Evolutionary conservation across 2,329 filamentous ascomycete species (phyloP).

Genomic region (Rhynchosporium secalis): DNA sequence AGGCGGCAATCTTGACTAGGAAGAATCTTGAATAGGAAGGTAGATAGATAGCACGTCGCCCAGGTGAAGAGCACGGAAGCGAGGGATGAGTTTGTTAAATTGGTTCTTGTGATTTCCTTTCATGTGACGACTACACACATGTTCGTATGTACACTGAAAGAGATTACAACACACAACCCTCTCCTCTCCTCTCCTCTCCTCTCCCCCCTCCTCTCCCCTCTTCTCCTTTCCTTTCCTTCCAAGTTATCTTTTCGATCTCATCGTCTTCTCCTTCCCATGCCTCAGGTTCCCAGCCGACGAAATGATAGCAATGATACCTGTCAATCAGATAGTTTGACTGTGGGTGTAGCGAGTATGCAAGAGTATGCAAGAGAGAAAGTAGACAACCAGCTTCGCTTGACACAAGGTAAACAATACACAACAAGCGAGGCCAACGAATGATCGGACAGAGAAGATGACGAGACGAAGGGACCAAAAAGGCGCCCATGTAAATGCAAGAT

Average conservation of each 20-base stretch:
- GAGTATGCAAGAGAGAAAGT: conserved; percentile 4
- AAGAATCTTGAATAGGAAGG: not conserved
- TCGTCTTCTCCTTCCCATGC: not conserved
- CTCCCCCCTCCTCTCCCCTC: not conserved
- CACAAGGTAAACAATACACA: not conserved
- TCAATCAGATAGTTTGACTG: not conserved
- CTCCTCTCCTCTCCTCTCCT: not conserved
- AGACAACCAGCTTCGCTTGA: conserved; percentile 2
- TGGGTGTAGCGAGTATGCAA: not conserved
- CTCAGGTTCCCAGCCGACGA: not conserved
- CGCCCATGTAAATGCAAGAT: conserved; percentile 37
- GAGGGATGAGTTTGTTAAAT: not conserved
- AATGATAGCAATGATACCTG: not conserved
- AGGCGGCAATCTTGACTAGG: not conserved
- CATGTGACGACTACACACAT: conserved; percentile 13
- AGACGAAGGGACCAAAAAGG: conserved; percentile 19
- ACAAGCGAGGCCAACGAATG: conserved; percentile 3
- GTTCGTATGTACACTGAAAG: conserved; percentile 14
- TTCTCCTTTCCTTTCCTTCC: not conserved
- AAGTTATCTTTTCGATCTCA: no score
- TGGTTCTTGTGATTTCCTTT: not conserved
- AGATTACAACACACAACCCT: conserved; percentile 16
- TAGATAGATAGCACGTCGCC: not conserved
- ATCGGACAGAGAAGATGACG: conserved; percentile 8
- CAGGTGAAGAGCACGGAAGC: not conserved